Base-by-base conservation (phyloP, 352 stramenopile genomes). In the Blastocystis sp. region DNA sequence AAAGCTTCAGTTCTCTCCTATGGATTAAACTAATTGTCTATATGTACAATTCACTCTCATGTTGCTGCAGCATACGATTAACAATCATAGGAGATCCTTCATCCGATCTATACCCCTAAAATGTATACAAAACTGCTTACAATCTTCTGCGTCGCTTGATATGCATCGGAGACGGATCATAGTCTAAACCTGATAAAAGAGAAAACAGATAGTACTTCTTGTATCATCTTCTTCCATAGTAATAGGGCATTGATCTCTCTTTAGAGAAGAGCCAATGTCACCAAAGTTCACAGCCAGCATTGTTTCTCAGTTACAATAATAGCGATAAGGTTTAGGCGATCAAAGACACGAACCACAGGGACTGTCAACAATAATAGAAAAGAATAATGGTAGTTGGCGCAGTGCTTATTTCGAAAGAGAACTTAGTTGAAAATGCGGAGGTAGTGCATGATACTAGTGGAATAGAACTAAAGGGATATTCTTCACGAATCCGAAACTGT, bases 271-370 rank as follows among this genome's bases (percentile, higher is more conserved):
- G 16, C 65, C 65, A 56, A 77, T 54, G 27, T 42, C 43, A 54
- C 56, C 24, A 24, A 77, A 77, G 6, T 42, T 24, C 6, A 77
- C 43, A 77, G 65, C 65, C 9, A 77, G 65, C 65, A 77, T 77
- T 35, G 19, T 29, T 35, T 51, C 37, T 73, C n/a, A 73, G 39
- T 21, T 73, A 73, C 21, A 35, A 35, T 63, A 39, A 14, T 6
- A 73, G 39, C 16, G n/a, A 43, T 46, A 73, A 19, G 27, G 4
- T 39, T 27, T 35, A 42, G 46, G 1, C 19, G 39, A 77, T 24
- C 19, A 77, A 56, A 57, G 27, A 6, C 19, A 61, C 54, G 3
- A n/a, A 32, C 12, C 54, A n/a, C 54, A 61, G 6, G 19, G 54
- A 61, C 19, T 61, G 12, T n/a, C 54, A 32, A 61, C 54, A 52